These are phyloP conservation scores for Diplotaxis tenuifolia DNA, from an alignment of 345 rosid species.

Conservation along the genomic window DNA sequence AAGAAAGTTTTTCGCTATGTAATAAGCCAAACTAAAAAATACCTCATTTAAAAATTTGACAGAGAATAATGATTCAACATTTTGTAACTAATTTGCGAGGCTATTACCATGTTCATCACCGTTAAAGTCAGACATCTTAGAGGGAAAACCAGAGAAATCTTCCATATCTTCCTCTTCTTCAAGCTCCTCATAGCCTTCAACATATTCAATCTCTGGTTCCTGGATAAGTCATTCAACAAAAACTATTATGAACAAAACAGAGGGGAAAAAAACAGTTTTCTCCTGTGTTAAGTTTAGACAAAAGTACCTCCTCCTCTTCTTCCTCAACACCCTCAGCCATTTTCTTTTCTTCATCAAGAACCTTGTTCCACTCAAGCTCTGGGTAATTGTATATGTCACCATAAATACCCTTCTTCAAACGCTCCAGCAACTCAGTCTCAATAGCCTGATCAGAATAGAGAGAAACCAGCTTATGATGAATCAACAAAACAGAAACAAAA, in stretches of 20 bases:
- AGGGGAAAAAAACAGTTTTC: not conserved
- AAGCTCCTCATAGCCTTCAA: slow-evolving; percentile 75
- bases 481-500: not conserved
- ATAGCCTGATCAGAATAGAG: slow-evolving; percentile 54
- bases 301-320: slow-evolving; percentile 56
- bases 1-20: slow-evolving; percentile 1
- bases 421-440: slow-evolving; percentile 78
- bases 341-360: slow-evolving; percentile 44
- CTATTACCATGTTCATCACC: slow-evolving; percentile 43
- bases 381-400: slow-evolving; percentile 74
- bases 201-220: slow-evolving; percentile 75
- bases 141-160: slow-evolving; percentile 58
- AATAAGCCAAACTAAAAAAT: not conserved
- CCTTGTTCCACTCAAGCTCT: slow-evolving; percentile 37
- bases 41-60: not conserved
- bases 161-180: slow-evolving; percentile 94
- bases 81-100: not conserved
- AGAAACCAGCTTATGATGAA: not conserved
- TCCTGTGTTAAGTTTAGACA: not conserved
- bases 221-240: slow-evolving; percentile 29
- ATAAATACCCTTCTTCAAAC: slow-evolving; percentile 70
- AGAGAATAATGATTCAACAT: not conserved
- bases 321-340: slow-evolving; percentile 27
- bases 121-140: slow-evolving; percentile 33
- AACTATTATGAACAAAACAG: not conserved